Percentiles rank a stretch among this genome's conserved stretches.
Conservation (phyloP, 176 grass and related monocot species). For the Avena insularis region DNA sequence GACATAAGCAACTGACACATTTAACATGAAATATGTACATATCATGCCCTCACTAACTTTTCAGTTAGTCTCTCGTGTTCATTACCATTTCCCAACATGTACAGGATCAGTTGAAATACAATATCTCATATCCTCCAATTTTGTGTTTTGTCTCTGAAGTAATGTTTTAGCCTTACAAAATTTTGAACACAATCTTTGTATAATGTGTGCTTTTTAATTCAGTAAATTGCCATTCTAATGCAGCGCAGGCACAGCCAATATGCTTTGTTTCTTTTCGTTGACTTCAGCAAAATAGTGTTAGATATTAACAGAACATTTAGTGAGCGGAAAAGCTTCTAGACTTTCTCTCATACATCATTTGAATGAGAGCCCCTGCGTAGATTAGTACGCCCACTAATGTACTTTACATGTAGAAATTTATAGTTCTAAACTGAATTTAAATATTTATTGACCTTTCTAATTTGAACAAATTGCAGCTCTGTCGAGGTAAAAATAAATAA, state of each 20-base stretch:
- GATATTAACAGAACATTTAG: neutral
- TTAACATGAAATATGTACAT: conserved; percentile 60
- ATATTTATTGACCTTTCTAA: conserved; percentile 3
- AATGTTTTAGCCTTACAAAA: neutral
- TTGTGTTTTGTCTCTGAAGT: conserved; percentile 1
- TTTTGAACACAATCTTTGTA: neutral
- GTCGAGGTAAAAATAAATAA: neutral
- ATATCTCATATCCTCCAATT: conserved; percentile 47
- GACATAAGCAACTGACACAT: conserved; percentile 85
- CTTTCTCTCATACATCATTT: neutral
- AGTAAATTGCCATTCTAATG: neutral
- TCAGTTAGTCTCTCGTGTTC: conserved; percentile 38
- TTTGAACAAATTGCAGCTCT: conserved; percentile 16
- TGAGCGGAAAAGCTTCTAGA: neutral
- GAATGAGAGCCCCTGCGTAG: neutral
- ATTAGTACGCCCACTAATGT: neutral
- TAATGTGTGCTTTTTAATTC: neutral
- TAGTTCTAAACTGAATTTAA: conserved; percentile 24
- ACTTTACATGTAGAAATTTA: conserved; percentile 17
- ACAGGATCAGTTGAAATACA: conserved; percentile 57
- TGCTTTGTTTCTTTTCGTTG: conserved; percentile 8
- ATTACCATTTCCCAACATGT: conserved; percentile 51
- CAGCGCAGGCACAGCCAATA: neutral
- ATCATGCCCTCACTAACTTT: conserved; percentile 50
- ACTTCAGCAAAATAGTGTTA: conserved; percentile 1